Evolutionary conservation across 495 filamentous ascomycete genomes (phyloP).

Genomic region (Lasiosphaeria ovina): DNA sequence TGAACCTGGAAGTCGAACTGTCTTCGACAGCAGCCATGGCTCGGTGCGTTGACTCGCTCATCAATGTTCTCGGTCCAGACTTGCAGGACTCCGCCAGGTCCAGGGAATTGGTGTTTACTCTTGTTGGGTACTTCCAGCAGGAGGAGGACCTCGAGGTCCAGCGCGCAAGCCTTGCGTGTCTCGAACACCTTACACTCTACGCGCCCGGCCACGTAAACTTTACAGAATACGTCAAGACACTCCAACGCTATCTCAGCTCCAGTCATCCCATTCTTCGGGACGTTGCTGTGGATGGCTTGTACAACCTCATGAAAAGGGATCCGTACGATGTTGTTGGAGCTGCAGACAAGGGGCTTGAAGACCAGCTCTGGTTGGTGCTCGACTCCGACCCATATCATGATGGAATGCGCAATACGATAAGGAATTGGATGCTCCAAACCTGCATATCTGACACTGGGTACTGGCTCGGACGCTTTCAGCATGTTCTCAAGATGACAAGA

Average conservation of each 20-base stretch:
- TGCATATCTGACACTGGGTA: constrained; percentile 68
- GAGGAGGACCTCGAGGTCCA: constrained; percentile 74
- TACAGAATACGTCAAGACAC: constrained; percentile 70
- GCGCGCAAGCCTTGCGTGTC: constrained; percentile 73
- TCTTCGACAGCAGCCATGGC: constrained; percentile 79
- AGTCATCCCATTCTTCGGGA: constrained; percentile 64
- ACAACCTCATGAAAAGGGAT: constrained; percentile 92
- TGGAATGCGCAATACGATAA: constrained; percentile 75
- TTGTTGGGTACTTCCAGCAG: constrained; percentile 77
- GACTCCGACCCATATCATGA: constrained; percentile 72
- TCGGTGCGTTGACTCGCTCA: constrained; percentile 86
- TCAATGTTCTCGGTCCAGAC: constrained; percentile 95
- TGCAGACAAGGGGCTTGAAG: constrained; percentile 75
- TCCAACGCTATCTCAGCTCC: constrained; percentile 76
- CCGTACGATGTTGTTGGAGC: constrained; percentile 72
- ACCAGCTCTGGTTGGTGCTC: constrained; percentile 86
- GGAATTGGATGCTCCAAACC: constrained; percentile 89
- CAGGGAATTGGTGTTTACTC: constrained; percentile 82
- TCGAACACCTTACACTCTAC: constrained; percentile 91
- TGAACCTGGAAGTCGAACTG: constrained; percentile 82
- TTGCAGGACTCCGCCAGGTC: constrained; percentile 92
- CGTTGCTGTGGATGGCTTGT: constrained; percentile 82
- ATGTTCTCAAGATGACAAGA: constrained; percentile 82
- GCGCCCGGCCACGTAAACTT: constrained; percentile 85
- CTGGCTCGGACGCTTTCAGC: constrained; percentile 88